Conservation (phyloP, 192 early-diverging fungal species). For the Chytriomyces sp. region DNA sequence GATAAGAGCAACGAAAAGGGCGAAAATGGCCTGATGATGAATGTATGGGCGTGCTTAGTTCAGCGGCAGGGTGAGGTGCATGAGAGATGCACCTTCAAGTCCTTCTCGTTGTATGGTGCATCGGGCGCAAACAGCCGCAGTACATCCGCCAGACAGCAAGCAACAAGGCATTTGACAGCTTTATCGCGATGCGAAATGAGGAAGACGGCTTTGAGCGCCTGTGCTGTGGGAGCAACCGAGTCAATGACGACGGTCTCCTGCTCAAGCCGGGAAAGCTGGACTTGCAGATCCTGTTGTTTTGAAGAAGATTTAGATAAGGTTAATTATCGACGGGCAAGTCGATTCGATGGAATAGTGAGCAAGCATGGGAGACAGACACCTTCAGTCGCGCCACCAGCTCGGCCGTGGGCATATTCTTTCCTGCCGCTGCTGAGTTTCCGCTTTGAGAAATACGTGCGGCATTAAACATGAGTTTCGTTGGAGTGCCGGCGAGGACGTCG, state of each 20-base stretch:
- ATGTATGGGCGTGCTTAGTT: background rate
- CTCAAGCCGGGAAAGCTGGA: slow-evolving; percentile 71
- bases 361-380: slow-evolving; percentile 37
- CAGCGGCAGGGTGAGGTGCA: background rate
- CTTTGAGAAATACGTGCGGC: no score
- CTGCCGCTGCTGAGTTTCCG: slow-evolving; percentile 6
- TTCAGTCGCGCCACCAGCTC: slow-evolving; percentile 62
- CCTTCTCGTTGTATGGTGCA: slow-evolving; percentile 79
- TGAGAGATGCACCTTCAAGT: slow-evolving; percentile 68
- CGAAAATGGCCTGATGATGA: slow-evolving; percentile 72
- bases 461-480: no score
- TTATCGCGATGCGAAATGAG: slow-evolving; percentile 81
- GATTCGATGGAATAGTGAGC: background rate
- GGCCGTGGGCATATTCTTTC: slow-evolving; percentile 52
- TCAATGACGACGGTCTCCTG: slow-evolving; percentile 73
- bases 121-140: slow-evolving; percentile 93
- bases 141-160: slow-evolving; percentile 91
- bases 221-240: slow-evolving; percentile 69
- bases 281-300: slow-evolving; percentile 68
- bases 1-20: slow-evolving; percentile 81
- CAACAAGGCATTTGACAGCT: slow-evolving; percentile 68
- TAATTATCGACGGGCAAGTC: background rate
- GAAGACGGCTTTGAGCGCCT: slow-evolving; percentile 69
- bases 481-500: no score
- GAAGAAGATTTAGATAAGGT: background rate